Conservation (phyloP, 129 eudicot genomes). For the Erigeron canadensis region DNA sequence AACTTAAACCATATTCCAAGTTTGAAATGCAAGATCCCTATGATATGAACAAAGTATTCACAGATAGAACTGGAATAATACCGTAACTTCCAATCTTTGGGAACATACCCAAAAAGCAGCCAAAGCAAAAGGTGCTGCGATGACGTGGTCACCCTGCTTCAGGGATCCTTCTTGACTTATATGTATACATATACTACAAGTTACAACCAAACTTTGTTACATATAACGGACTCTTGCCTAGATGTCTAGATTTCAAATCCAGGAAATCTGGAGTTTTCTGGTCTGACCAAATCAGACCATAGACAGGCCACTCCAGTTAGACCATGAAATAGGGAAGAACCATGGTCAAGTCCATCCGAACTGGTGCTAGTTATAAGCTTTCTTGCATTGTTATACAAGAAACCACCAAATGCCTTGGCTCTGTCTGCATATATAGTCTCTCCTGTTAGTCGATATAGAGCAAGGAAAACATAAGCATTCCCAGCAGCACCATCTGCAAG, state of each 20-base stretch:
- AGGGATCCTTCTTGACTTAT: background rate
- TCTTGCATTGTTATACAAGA: constrained; percentile 50
- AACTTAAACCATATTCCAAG: background rate
- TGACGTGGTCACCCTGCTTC: background rate
- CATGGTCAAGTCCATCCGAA: constrained; percentile 30
- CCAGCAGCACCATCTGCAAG: constrained; percentile 81
- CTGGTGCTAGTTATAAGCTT: constrained; percentile 16
- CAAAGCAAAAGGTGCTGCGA: background rate
- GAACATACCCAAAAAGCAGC: background rate
- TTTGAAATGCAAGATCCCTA: background rate
- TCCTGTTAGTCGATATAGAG: constrained; percentile 69
- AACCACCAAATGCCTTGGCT: constrained; percentile 83
- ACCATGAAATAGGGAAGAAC: constrained; percentile 65
- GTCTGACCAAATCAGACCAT: constrained; percentile 63
- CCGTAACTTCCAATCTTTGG: too few relatives aligned
- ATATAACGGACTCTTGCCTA: background rate
- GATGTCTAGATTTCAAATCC: constrained; percentile 59
- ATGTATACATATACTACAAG: background rate
- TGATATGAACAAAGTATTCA: too few relatives aligned
- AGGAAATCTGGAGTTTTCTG: constrained; percentile 63
- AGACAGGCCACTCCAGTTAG: constrained; percentile 76
- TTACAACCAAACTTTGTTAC: background rate
- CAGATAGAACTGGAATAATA: background rate
- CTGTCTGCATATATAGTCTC: constrained; percentile 63
- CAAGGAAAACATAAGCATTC: constrained; percentile 70